Percentiles rank a stretch among this genome's conserved stretches.
phyloP scores from a whole-genome alignment of 306 rosid species.

The Carpinus fangiana region DNA sequence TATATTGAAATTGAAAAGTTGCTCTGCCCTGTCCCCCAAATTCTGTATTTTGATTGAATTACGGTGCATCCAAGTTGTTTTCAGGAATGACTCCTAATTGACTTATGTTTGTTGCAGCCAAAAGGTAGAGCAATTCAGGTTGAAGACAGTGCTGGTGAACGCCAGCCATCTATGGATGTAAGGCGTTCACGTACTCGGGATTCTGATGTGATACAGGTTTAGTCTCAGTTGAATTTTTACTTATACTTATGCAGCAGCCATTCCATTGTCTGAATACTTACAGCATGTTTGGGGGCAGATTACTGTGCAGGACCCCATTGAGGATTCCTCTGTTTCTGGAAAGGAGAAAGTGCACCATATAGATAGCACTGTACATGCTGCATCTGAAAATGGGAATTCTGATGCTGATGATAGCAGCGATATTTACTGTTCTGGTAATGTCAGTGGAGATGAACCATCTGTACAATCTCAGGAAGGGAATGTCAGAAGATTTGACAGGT shows the following conservation, averaged over 20 bases:
- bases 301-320: constrained; percentile 49
- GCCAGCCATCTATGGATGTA: constrained; percentile 58
- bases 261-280: constrained; percentile 29
- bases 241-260: constrained; percentile 14
- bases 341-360: constrained; percentile 14
- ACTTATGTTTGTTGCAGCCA: constrained; percentile 52
- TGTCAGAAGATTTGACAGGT: constrained; percentile 31
- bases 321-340: constrained; percentile 39
- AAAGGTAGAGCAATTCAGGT: constrained; percentile 72
- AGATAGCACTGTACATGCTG: constrained; percentile 28
- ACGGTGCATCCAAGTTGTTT: constrained; percentile 22
- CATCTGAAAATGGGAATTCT: constrained; percentile 37
- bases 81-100: constrained; percentile 20
- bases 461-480: constrained; percentile 41
- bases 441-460: constrained; percentile 30
- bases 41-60: constrained; percentile 16
- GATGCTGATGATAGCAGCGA: constrained; percentile 26
- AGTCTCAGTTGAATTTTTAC: constrained; percentile 26
- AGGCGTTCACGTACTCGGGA: constrained; percentile 53
- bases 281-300: constrained; percentile 47
- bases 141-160: constrained; percentile 56
- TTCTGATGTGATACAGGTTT: constrained; percentile 74
- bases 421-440: constrained; percentile 29
- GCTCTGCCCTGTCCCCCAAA: constrained; percentile 10
- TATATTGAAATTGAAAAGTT: constrained; percentile 34